Conservation (phyloP, 2,329 filamentous ascomycete species). For the Xylariaceae sp. region DNA sequence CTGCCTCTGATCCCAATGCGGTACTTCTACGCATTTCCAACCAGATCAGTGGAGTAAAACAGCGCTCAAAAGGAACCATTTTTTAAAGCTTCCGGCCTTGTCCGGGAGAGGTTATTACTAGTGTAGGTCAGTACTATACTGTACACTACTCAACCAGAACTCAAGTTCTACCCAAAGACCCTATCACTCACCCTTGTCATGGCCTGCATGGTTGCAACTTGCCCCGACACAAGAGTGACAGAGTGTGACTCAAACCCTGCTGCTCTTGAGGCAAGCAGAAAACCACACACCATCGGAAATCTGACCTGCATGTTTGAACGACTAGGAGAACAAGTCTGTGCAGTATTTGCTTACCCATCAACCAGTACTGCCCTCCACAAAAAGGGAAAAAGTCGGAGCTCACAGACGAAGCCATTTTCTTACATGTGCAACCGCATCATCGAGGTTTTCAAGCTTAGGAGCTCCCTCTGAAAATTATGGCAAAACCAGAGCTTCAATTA, state of each 20-base stretch:
- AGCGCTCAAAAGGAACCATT: background rate
- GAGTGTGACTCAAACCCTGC: conserved; percentile 27
- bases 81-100: conserved; percentile 1
- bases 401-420: background rate
- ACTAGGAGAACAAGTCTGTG: conserved; percentile 4
- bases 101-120: too few species aligned
- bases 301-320: conserved; percentile 21
- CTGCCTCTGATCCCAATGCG: background rate
- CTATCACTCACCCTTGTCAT: too few species aligned
- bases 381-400: background rate
- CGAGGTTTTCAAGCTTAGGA: too few species aligned
- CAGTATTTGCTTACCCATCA: conserved; percentile 1
- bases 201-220: background rate
- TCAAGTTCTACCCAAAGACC: too few species aligned
- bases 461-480: too few species aligned
- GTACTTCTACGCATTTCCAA: conserved; percentile 14
- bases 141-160: too few species aligned
- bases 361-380: too few species aligned
- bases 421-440: too few species aligned
- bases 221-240: conserved; percentile 3
- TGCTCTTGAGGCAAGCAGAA: conserved; percentile 17
- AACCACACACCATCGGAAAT: conserved; percentile 5
- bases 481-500: too few species aligned
- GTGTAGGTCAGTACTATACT: too few species aligned
- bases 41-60: conserved; percentile 5